A percentile compares a stretch with the other conserved stretches of the same genome.
Conservation (phyloP, 306 rosid genomes). For the Dryas drummondii region DNA sequence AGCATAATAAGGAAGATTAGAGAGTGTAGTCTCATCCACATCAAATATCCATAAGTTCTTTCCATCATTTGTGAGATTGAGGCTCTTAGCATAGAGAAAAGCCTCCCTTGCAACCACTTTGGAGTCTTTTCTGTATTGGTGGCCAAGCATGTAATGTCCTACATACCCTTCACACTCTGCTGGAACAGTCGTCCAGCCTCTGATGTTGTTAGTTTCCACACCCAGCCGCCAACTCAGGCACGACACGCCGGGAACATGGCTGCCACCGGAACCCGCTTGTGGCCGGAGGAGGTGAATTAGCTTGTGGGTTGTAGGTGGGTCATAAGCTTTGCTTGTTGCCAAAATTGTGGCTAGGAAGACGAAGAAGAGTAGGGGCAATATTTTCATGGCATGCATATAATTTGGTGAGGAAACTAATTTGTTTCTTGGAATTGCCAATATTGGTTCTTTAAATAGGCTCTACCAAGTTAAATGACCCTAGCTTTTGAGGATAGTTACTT, state of each 20-base stretch:
- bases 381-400: background rate
- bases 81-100: slow-evolving; percentile 17
- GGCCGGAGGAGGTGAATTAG: slow-evolving; percentile 37
- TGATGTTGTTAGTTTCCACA: slow-evolving; percentile 52
- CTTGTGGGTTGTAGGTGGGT: slow-evolving; percentile 9
- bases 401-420: background rate
- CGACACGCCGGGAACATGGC: slow-evolving; percentile 7
- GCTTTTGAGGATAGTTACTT: background rate
- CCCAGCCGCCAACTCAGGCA: slow-evolving; percentile 68
- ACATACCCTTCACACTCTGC: slow-evolving; percentile 37
- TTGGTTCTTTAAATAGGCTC: background rate
- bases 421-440: background rate
- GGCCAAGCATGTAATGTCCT: slow-evolving; percentile 46
- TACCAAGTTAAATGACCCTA: background rate
- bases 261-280: slow-evolving; percentile 21
- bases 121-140: slow-evolving; percentile 46
- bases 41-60: slow-evolving; percentile 46
- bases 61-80: slow-evolving; percentile 20
- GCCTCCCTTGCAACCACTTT: slow-evolving; percentile 33
- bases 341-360: slow-evolving; percentile 22
- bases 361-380: background rate
- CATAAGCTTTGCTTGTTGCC: slow-evolving; percentile 21
- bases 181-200: slow-evolving; percentile 40
- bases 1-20: slow-evolving; percentile 57
- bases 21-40: slow-evolving; percentile 54